These are phyloP conservation scores for Schizophyllum amplum DNA, from an alignment of 1,284 basidiomycete species.

Conservation along the genomic window DNA sequence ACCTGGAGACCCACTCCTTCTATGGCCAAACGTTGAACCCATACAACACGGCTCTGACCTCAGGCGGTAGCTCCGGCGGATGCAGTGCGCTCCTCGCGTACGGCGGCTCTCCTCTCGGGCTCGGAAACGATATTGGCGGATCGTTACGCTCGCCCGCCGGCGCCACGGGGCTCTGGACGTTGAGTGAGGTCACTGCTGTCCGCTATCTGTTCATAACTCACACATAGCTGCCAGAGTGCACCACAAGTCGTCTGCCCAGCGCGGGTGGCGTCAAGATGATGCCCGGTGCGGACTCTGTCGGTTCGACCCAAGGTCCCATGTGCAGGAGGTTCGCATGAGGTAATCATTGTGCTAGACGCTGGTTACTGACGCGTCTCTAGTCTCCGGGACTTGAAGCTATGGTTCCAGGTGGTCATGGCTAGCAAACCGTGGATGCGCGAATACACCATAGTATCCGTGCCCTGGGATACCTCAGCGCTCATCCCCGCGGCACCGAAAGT, in stretches of 20 bases:
- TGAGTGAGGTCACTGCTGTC: slow-evolving; percentile 10
- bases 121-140: slow-evolving; percentile 33
- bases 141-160: slow-evolving; percentile 26
- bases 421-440: slow-evolving; percentile 34
- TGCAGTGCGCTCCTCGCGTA: slow-evolving; percentile 44
- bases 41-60: slow-evolving; percentile 32
- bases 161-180: slow-evolving; percentile 14
- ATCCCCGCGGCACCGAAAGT: slow-evolving; percentile 19
- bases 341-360: slow-evolving; percentile 12
- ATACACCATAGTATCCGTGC: slow-evolving; percentile 29
- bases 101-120: slow-evolving; percentile 40
- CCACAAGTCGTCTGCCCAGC: slow-evolving; percentile 13
- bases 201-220: background rate
- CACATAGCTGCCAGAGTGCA: slow-evolving; percentile 12
- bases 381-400: slow-evolving; percentile 33
- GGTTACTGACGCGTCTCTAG: slow-evolving; percentile 24
- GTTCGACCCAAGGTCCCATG: slow-evolving; percentile 23
- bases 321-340: slow-evolving; percentile 21
- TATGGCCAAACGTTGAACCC: slow-evolving; percentile 42
- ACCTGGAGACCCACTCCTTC: slow-evolving; percentile 27
- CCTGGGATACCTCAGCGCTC: slow-evolving; percentile 22
- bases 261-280: background rate
- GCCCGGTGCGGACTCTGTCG: slow-evolving; percentile 24
- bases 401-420: slow-evolving; percentile 29
- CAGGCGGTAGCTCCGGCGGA: slow-evolving; percentile 45